Conservation (phyloP, 78 protist genomes). For the Dictyostelium firmibasis region DNA sequence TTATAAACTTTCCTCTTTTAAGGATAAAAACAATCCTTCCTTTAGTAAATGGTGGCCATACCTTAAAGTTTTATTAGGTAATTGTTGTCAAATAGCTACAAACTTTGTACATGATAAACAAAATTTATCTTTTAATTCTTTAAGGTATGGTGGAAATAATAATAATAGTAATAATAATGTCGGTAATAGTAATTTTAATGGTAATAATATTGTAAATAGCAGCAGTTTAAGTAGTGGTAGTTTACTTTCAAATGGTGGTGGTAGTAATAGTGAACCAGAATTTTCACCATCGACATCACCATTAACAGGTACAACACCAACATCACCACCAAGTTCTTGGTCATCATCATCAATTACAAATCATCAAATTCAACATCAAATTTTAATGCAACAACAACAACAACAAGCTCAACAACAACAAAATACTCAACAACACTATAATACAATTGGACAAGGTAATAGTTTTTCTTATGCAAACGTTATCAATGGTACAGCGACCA, state of each 20-base stretch:
- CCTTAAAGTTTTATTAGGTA: constrained; percentile 26
- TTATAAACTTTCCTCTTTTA: not conserved
- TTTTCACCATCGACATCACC: constrained; percentile 11
- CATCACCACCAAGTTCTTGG: not conserved
- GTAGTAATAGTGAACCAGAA: constrained; percentile 3
- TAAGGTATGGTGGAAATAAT: not conserved
- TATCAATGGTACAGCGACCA: not conserved
- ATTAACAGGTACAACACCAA: not conserved
- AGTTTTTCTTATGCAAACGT: not conserved
- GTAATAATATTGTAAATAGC: constrained; percentile 1
- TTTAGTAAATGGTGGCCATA: constrained; percentile 63
- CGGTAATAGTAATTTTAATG: not conserved
- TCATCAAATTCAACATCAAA: not conserved
- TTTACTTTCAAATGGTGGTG: not conserved
- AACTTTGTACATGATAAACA: constrained; percentile 21
- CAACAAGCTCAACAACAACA: constrained; percentile 1
- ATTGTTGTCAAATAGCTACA: constrained; percentile 45
- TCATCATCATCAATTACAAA: not conserved
- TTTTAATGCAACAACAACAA: not conserved
- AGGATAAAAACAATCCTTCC: not conserved
- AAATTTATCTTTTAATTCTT: not conserved
- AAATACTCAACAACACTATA: not conserved
- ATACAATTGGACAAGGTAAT: not conserved
- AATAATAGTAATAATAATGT: not conserved
- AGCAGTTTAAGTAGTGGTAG: not conserved